Base-by-base conservation (phyloP, 306 rosid species). In the Senna siamea region DNA sequence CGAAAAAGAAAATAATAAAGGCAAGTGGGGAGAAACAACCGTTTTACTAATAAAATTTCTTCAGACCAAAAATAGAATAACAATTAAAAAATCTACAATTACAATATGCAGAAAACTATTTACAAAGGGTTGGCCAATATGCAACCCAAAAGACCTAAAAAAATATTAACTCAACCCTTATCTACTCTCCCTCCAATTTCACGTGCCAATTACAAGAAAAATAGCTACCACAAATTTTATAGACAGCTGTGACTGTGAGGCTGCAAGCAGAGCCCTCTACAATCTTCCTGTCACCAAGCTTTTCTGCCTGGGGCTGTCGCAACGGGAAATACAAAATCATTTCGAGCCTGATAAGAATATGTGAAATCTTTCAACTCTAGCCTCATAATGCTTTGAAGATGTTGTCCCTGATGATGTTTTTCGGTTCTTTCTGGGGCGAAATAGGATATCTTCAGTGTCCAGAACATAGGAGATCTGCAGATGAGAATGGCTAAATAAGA, bases 361-460 rank as follows among this genome's bases (percentile, higher is more conserved):
- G 81, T 72, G 95, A 74, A 77, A 89, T 78, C 89, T 83, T 65
- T 89, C 93, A 64, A 77, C 86, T 73, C 90, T 85, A 6, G 59
- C 77, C 71, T 64, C 75, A 7, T 79, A 79, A 69, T 56, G 46
- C 56, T 32, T 67, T 4, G 73, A 78, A 43, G 80, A 75, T 19
- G 69, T 19, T 18, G 66, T 55, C 30, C 26, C 80, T 12, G 80
- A 48, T 9, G 79, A 48, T 7, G 46, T 78, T 70, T 32, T 74
- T 77, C 84, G 80, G 72, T 77, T 80, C 62, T 72, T 85, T 74
- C 78, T 77, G 14, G 82, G 81, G 0, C 97, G 97, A 82, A 80
- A 85, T 85, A 91, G 87, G 82, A 85, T 84, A 76, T 91, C 97
- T 79, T 91, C 91, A 0, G 95, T 91, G 88, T 84, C 91, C 22